Percentiles rank a stretch among this genome's conserved stretches.
These are phyloP conservation scores for Colletotrichum orbiculare DNA, from an alignment of 2,329 filamentous ascomycete species.

Conservation along the genomic window DNA sequence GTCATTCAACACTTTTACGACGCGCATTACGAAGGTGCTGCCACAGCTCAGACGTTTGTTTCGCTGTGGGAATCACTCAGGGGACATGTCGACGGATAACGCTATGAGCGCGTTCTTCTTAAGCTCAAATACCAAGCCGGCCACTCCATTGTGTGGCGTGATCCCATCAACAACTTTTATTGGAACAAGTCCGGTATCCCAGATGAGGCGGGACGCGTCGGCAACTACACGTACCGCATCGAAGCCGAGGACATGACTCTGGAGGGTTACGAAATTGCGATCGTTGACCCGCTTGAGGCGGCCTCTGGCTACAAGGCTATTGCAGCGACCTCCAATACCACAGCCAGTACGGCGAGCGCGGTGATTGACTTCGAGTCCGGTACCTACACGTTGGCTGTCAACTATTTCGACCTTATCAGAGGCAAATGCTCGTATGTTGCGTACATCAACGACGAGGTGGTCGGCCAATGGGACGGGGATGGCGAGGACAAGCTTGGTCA, in stretches of 20 bases:
- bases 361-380: constrained; percentile 61
- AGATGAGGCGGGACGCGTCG: constrained; percentile 66
- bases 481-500: constrained; percentile 70
- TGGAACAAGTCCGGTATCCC: constrained; percentile 68
- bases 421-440: constrained; percentile 67
- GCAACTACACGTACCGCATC: constrained; percentile 72
- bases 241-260: constrained; percentile 75
- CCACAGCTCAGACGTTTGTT: constrained; percentile 69
- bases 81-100: constrained; percentile 67
- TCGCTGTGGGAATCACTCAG: constrained; percentile 64
- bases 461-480: constrained; percentile 71
- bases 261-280: constrained; percentile 64
- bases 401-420: constrained; percentile 73
- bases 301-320: constrained; percentile 67
- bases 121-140: constrained; percentile 74
- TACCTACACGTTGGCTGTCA: constrained; percentile 71
- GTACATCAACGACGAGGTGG: constrained; percentile 60
- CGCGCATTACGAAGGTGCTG: constrained; percentile 69
- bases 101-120: constrained; percentile 68
- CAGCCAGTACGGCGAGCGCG: constrained; percentile 57
- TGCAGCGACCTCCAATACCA: constrained; percentile 65
- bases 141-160: constrained; percentile 77
- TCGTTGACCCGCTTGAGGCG: constrained; percentile 65
- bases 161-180: constrained; percentile 74
- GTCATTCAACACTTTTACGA: constrained; percentile 77